A percentile compares a stretch with the other conserved stretches of the same genome.
Evolutionary conservation across 768 basidiomycete species (phyloP).

Genomic region (Dioszegia hungarica): DNA sequence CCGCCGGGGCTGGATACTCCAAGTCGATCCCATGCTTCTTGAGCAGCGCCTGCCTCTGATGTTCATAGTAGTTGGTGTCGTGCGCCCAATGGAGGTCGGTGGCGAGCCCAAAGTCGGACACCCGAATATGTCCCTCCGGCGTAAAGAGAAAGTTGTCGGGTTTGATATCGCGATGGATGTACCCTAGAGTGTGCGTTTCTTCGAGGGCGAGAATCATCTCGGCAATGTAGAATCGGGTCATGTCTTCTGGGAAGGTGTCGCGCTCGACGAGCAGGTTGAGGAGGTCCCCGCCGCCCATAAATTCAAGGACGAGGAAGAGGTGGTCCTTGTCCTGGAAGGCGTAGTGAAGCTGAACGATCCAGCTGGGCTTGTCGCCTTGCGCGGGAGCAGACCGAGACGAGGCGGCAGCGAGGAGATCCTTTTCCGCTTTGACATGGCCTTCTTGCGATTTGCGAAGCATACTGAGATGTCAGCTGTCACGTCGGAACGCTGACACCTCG

Average conservation of each 20-base stretch:
- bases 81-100: constrained; percentile 89
- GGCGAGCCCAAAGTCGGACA: constrained; percentile 94
- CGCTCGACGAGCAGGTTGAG: constrained; percentile 90
- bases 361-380: constrained; percentile 60
- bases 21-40: constrained; percentile 94
- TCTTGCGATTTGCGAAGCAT: constrained; percentile 97
- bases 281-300: constrained; percentile 94
- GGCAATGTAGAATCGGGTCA: constrained; percentile 78
- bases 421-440: constrained; percentile 92
- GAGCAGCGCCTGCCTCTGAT: constrained; percentile 79
- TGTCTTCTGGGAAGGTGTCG: constrained; percentile 47
- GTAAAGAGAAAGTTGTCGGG: constrained; percentile 96
- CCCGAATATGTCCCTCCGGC: constrained; percentile 84
- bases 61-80: constrained; percentile 93
- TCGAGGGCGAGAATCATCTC: constrained; percentile 97
- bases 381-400: constrained; percentile 49
- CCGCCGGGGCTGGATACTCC: constrained; percentile 65
- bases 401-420: constrained; percentile 87
- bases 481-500: background rate
- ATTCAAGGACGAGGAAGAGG: constrained; percentile 90
- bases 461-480: constrained; percentile 41
- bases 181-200: constrained; percentile 86
- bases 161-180: constrained; percentile 97
- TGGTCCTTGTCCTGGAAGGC: constrained; percentile 73
- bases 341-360: constrained; percentile 91